phyloP scores from a whole-genome alignment of 805 yeast genomes.

The Candida coquimbonensis region DNA sequence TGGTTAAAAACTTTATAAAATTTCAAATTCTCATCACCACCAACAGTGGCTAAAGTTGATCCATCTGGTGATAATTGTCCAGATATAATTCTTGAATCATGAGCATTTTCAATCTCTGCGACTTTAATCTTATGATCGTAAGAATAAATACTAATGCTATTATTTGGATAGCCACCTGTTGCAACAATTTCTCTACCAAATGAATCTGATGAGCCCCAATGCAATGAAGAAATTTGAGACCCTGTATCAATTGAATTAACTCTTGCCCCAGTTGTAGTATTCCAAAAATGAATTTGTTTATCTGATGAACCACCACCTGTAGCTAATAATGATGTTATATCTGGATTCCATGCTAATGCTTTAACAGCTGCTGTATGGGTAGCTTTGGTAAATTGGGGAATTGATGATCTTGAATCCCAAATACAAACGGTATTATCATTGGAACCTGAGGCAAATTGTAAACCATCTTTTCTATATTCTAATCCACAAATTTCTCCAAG shows the following conservation, averaged over 20 bases:
- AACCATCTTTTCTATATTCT: conserved; percentile 78
- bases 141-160: conserved; percentile 74
- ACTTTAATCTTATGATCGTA: conserved; percentile 82
- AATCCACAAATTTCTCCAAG: conserved; percentile 90
- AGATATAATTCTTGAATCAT: conserved; percentile 78
- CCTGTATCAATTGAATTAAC: conserved; percentile 85
- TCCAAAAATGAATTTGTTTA: conserved; percentile 89
- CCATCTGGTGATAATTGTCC: conserved; percentile 88
- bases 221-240: conserved; percentile 87
- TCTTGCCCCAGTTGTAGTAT: conserved; percentile 82
- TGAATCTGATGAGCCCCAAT: conserved; percentile 78
- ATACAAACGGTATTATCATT: conserved; percentile 89
- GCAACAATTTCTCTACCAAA: conserved; percentile 81
- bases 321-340: conserved; percentile 74
- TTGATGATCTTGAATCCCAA: conserved; percentile 76
- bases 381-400: conserved; percentile 69
- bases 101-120: conserved; percentile 82
- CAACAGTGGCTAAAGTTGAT: conserved; percentile 84
- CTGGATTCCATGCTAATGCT: conserved; percentile 93
- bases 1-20: conserved; percentile 87
- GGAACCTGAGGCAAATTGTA: conserved; percentile 85
- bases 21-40: conserved; percentile 93
- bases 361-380: conserved; percentile 92
- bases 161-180: conserved; percentile 89
- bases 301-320: conserved; percentile 96